phyloP scores from a whole-genome alignment of 495 filamentous ascomycete genomes.

The Penicillium atrosanguineum region DNA sequence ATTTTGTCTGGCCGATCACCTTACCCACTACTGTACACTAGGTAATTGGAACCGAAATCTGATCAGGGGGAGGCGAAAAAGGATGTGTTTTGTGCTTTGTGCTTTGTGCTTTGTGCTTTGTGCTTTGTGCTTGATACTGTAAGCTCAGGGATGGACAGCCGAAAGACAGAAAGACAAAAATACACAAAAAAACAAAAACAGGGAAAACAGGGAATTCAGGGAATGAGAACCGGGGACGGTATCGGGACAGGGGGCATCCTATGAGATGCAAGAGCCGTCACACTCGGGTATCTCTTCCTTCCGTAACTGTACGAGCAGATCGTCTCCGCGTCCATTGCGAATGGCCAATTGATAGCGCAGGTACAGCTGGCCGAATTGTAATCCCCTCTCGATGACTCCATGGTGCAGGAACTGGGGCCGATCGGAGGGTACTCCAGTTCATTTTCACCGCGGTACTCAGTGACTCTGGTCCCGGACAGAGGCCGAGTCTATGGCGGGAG shows the following conservation, averaged over 20 bases:
- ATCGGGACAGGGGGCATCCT: too few relatives aligned
- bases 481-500: too few relatives aligned
- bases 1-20: background rate
- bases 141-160: background rate
- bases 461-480: too few relatives aligned
- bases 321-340: slow-evolving; percentile 10
- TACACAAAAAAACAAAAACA: background rate
- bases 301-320: slow-evolving; percentile 4
- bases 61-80: background rate
- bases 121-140: background rate
- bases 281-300: slow-evolving; percentile 6
- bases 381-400: background rate
- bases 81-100: too few relatives aligned
- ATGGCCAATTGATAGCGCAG: slow-evolving; percentile 1
- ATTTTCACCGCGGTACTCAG: too few relatives aligned
- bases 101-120: background rate
- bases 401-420: background rate
- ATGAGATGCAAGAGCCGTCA: slow-evolving; percentile 7
- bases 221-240: too few relatives aligned
- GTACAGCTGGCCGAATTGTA: background rate
- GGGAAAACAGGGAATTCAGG: background rate
- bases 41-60: background rate
- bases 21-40: background rate
- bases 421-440: background rate
- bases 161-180: background rate